Base-by-base conservation (phyloP, 2,329 filamentous ascomycete genomes). In the Penicillium verrucosum region DNA sequence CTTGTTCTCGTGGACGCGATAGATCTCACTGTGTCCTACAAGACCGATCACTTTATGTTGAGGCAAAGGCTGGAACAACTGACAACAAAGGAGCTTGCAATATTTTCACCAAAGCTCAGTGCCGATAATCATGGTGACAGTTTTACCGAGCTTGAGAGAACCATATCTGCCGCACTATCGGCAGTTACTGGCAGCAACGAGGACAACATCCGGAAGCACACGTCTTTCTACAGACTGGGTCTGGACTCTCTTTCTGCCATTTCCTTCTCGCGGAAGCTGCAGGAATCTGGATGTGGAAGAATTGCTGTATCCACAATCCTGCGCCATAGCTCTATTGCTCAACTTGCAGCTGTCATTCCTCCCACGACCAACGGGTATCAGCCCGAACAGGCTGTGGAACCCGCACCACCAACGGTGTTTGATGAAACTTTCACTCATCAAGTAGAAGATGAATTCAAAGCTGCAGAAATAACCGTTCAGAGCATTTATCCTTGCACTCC, bases 241-340 rank as follows among this genome's bases (percentile, higher is more conserved):
- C 72, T 97, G 6, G 91, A 96, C 69, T 96, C 92, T 0, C 85
- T 96, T 27, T 89, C 87, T 8, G 90, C 89, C 0, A 95, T 96
- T 60, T 76, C 82, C 0, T 73, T 95, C 9, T 83, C 88, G 0
- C 84, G 80, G 52, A 68, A 72, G 16, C 69, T 96, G 0, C 79
- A 81, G 50, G 64, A 74, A 2, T 60, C 68, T 0, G 72, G 83
- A 1, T 68, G 77, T 1, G 73, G 65, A 6, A 77, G 81, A 25
- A 68, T 91, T 2, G 78, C 88, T 11, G 83, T 95, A 8, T 91
- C 89, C 0, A 73, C 80, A 1, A 82, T 96, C 23, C 75, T 96
- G n/a, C 84, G 82, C 46, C 82, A 89, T 58, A 77, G 87, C 6
- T 89, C 82, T 2, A 75, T 92, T n/a, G 78, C 82, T 0, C 82